A percentile compares a stretch with the other conserved stretches of the same genome.
Conservation (phyloP, 2,329 filamentous ascomycete genomes). For the Paraphoma sp. region DNA sequence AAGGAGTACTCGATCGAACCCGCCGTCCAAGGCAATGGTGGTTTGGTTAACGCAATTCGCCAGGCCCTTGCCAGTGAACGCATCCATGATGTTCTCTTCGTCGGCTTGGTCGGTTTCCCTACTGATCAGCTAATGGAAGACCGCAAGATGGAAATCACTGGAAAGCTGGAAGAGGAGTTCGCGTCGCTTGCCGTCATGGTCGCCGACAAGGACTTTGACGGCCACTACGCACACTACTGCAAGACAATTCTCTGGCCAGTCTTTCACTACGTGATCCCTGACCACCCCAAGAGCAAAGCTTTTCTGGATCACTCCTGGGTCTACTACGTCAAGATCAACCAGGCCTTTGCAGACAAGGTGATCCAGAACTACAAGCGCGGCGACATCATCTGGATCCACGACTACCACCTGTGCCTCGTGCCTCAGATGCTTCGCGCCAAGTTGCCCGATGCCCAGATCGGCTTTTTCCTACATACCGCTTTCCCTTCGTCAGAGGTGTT, state of each 20-base stretch:
- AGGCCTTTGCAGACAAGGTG: constrained; percentile 90
- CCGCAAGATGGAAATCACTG: constrained; percentile 82
- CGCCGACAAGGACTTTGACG: constrained; percentile 90
- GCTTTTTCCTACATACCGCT: constrained; percentile 93
- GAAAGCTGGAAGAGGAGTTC: constrained; percentile 79
- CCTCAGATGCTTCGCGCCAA: constrained; percentile 89
- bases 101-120: constrained; percentile 92
- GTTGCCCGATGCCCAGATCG: constrained; percentile 91
- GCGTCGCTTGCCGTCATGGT: constrained; percentile 85
- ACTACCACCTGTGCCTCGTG: constrained; percentile 91
- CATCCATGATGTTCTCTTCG: constrained; percentile 81
- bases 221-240: constrained; percentile 95
- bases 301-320: constrained; percentile 98
- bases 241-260: constrained; percentile 98
- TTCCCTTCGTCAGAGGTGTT: constrained; percentile 98
- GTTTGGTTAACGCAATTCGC: constrained; percentile 85
- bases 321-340: constrained; percentile 91
- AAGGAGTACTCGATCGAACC: constrained; percentile 83
- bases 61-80: constrained; percentile 74
- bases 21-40: constrained; percentile 90
- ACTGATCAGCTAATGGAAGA: constrained; percentile 81
- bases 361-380: constrained; percentile 91
- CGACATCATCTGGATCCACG: constrained; percentile 93
- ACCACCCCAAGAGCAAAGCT: constrained; percentile 97
- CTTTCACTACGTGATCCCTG: constrained; percentile 97